A percentile compares a stretch with the other conserved stretches of the same genome.
Conservation (phyloP, 169 alveolate genomes). For the Plasmodium vivax region DNA sequence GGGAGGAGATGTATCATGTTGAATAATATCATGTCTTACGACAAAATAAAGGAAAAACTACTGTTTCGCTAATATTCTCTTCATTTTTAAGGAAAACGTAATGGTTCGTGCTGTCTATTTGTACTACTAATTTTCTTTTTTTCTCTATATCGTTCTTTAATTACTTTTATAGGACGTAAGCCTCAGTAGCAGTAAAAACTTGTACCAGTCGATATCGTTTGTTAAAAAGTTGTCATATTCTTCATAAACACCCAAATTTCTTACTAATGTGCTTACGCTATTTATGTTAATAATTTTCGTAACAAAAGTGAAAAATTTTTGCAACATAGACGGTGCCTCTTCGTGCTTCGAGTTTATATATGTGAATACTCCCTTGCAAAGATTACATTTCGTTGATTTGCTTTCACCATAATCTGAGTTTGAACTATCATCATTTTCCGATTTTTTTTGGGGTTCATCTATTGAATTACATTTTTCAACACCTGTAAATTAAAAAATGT, state of each 20-base stretch:
- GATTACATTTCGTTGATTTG: too few species aligned
- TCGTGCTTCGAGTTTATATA: constrained; percentile 9
- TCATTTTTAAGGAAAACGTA: not conserved
- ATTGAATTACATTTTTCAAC: not conserved
- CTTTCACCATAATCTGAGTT: not conserved
- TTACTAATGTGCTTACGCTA: constrained; percentile 7
- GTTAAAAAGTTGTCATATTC: constrained; percentile 41
- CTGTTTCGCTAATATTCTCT: not conserved
- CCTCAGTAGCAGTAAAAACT: constrained; percentile 26
- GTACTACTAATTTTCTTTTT: not conserved
- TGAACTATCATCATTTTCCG: not conserved
- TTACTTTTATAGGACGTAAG: constrained; percentile 36
- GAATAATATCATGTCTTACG: not conserved
- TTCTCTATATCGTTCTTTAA: not conserved
- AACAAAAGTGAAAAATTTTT: constrained; percentile 31
- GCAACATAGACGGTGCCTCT: constrained; percentile 42
- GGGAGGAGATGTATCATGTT: not conserved
- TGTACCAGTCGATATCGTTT: constrained; percentile 60
- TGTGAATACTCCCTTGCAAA: constrained; percentile 45
- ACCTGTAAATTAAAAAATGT: constrained; percentile 4
- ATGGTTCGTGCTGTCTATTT: not conserved
- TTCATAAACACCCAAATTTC: constrained; percentile 21
- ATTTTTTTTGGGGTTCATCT: not conserved
- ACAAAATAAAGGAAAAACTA: not conserved
- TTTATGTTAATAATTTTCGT: constrained; percentile 10